phyloP scores from a whole-genome alignment of 2,329 filamentous ascomycete species.

The Plectosphaerella sp. region DNA sequence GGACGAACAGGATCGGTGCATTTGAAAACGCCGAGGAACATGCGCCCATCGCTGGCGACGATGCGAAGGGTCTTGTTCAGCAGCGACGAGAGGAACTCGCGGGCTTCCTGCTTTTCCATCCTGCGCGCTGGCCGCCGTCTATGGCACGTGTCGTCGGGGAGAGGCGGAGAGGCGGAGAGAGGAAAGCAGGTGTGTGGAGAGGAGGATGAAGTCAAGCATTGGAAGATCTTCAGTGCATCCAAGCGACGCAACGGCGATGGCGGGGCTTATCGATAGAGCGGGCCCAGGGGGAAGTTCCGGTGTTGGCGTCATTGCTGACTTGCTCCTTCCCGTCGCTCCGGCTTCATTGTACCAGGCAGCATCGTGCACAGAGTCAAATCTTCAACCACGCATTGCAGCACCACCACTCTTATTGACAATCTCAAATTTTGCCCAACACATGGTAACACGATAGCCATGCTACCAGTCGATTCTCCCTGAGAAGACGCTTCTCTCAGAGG shows the following conservation, averaged over 20 bases:
- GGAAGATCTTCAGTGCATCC: background rate
- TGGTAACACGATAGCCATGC: slow-evolving; percentile 4
- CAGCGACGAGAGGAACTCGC: slow-evolving; percentile 57
- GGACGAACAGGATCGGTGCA: slow-evolving; percentile 81
- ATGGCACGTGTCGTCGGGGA: background rate
- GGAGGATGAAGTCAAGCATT: background rate
- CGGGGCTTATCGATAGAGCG: slow-evolving; percentile 7
- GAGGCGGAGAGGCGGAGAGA: background rate
- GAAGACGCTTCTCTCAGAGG: background rate
- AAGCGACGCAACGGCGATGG: background rate
- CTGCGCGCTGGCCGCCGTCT: background rate
- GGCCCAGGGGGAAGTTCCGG: background rate
- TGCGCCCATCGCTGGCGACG: slow-evolving; percentile 74
- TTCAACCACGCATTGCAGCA: background rate
- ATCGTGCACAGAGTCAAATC: slow-evolving; percentile 4
- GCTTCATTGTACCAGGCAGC: background rate
- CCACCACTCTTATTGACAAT: background rate
- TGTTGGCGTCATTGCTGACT: background rate
- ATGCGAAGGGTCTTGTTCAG: slow-evolving; percentile 77
- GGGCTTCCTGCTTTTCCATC: slow-evolving; percentile 49
- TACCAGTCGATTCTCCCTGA: slow-evolving; percentile 5
- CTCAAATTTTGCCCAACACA: no score
- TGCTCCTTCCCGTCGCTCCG: no score
- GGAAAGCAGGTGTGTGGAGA: background rate
- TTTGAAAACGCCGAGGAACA: slow-evolving; percentile 89